Evolutionary conservation across 2,329 filamentous ascomycete genomes (phyloP).

Genomic region (Fusarium guadeloupense): DNA sequence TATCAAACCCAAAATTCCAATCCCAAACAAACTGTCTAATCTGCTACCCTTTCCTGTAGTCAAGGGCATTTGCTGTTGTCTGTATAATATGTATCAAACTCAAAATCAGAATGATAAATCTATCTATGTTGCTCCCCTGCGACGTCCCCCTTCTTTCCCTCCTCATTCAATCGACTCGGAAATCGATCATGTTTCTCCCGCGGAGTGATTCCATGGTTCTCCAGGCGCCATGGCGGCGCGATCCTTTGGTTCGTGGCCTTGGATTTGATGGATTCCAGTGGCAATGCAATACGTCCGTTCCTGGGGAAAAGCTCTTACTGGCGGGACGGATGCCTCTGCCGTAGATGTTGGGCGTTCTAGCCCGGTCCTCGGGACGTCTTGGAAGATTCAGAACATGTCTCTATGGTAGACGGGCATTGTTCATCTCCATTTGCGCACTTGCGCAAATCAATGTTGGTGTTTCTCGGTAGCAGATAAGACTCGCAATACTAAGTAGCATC

Average conservation of each 20-base stretch:
- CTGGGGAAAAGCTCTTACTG: conserved; percentile 19
- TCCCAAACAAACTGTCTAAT: conserved; percentile 37
- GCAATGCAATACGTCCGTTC: conserved; percentile 30
- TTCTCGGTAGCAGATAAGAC: conserved; percentile 42
- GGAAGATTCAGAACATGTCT: conserved; percentile 40
- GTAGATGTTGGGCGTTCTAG: conserved; percentile 33
- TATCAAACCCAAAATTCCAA: conserved; percentile 22
- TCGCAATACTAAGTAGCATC: conserved; percentile 13
- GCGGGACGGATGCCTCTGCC: conserved; percentile 32
- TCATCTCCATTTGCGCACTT: conserved; percentile 38
- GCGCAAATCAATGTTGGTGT: conserved; percentile 31
- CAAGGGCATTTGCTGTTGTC: conserved; percentile 32
- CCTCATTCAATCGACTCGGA: conserved; percentile 19
- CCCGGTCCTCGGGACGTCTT: conserved; percentile 25
- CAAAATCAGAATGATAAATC: conserved; percentile 26
- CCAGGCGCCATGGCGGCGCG: conserved; percentile 22
- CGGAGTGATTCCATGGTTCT: conserved; percentile 25
- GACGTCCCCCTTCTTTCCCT: conserved; percentile 16
- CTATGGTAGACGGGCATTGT: conserved; percentile 34
- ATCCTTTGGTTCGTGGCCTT: conserved; percentile 31
- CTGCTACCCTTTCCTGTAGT: conserved; percentile 44
- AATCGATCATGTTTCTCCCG: conserved; percentile 22
- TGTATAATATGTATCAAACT: conserved; percentile 32
- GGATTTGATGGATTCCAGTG: conserved; percentile 31
- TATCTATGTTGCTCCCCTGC: conserved; percentile 13